Percentiles rank a stretch among this genome's conserved stretches.
Conservation (phyloP, 495 filamentous ascomycete species). For the Xylaria intraflava region DNA sequence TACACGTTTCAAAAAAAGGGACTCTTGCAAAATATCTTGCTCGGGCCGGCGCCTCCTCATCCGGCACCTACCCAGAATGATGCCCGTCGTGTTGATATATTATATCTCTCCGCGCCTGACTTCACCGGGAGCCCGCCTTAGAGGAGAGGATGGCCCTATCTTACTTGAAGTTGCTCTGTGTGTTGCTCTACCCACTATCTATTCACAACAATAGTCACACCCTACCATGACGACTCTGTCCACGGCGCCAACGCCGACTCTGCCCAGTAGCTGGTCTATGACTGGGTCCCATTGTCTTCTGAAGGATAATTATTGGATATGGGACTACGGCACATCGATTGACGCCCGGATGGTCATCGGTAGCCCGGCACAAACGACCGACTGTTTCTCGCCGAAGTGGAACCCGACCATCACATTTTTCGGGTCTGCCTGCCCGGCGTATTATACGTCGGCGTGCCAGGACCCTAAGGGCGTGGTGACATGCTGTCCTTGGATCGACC, state of each 20-base stretch:
- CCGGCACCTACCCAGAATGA: no score
- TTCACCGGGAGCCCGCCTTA: no score
- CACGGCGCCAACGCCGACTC: constrained; percentile 3
- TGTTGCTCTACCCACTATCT: no score
- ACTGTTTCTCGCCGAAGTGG: constrained; percentile 24
- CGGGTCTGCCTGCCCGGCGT: constrained; percentile 16
- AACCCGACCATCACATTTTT: constrained; percentile 13
- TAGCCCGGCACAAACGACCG: constrained; percentile 21
- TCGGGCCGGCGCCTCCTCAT: no score
- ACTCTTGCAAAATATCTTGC: no score
- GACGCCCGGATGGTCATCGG: constrained; percentile 24
- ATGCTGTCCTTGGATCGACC: constrained; percentile 21
- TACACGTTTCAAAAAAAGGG: no score
- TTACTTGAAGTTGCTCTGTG: no score
- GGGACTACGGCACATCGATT: constrained; percentile 3
- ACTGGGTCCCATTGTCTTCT: constrained; percentile 15
- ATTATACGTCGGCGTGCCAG: constrained; percentile 21
- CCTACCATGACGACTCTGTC: constrained; percentile 2
- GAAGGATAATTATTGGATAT: constrained; percentile 22
- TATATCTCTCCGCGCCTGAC: no score
- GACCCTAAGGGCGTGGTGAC: constrained; percentile 10
- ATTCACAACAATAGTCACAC: no score
- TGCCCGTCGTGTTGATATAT: no score
- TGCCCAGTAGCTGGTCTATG: constrained; percentile 16
- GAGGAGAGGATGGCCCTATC: no score